Evolutionary conservation across 148 eudicot genomes (phyloP).

Genomic region (Linanthus parryae): DNA sequence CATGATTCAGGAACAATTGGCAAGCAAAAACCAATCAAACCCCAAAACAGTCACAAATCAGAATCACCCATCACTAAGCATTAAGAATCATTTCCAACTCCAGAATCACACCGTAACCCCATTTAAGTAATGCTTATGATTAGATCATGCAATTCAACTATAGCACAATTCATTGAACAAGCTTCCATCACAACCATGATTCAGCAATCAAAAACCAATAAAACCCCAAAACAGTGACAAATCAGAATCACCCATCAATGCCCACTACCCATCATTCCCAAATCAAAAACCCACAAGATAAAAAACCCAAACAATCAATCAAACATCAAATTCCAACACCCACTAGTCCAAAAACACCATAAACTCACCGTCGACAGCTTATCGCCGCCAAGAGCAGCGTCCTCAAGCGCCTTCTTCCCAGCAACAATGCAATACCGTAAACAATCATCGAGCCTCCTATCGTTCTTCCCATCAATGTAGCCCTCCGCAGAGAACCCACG

Average conservation of each 20-base stretch:
- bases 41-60: no score
- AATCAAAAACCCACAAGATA: not conserved
- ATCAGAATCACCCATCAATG: not conserved
- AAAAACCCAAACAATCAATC: not conserved
- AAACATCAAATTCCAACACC: not conserved
- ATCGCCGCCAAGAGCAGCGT: slow-evolving; percentile 53
- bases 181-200: not conserved
- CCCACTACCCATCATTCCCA: not conserved
- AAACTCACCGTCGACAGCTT: slow-evolving; percentile 35
- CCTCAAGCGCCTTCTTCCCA: slow-evolving; percentile 59
- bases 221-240: no score
- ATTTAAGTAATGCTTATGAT: no score
- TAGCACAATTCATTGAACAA: no score
- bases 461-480: slow-evolving; percentile 64
- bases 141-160: no score
- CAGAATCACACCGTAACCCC: not conserved
- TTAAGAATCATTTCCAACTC: not conserved
- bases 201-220: not conserved
- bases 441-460: slow-evolving; percentile 55
- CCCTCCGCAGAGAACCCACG: slow-evolving; percentile 47
- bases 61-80: not conserved
- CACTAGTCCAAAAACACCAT: not conserved
- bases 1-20: no score
- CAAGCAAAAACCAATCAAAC: no score
- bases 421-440: slow-evolving; percentile 65